Base-by-base conservation (phyloP, 139 green algal genomes). In the Ettlia oleoabundans region DNA sequence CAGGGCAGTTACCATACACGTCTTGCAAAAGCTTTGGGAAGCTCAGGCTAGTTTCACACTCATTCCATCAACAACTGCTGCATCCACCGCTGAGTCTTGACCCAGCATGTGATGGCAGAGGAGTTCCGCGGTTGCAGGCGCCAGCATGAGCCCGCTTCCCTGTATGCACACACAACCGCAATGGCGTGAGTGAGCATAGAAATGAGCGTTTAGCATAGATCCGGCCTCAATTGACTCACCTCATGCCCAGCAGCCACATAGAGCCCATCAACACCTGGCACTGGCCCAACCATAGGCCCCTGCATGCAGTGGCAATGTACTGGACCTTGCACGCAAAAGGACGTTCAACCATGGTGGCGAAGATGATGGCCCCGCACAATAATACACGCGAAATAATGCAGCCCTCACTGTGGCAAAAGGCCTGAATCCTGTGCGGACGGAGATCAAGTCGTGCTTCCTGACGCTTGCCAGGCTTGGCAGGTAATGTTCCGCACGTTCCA, bases 211-310 rank as follows among this genome's bases (percentile, higher is more conserved):
- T n/a, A n/a, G n/a, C n/a, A n/a, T n/a, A n/a, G n/a, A n/a, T n/a
- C n/a, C n/a, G n/a, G n/a, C n/a, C n/a, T n/a, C n/a, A n/a, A n/a
- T n/a, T n/a, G n/a, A n/a, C n/a, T n/a, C n/a, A n/a, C n/a, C 70
- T 96, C 93, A 73, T 96, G 93, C 2, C 93, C 93, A 10, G 92
- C 91, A 30, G 93, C 92, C 1, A 96, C 63, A 30, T 86, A 89
- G 37, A 96, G 66, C 79, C 87, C 87, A 41, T 80, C 83, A 30
- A 84, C 55, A 6, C 85, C 89, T 0, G 76, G 70, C 8, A 96
- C 77, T 0, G 86, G 82, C 1, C 92, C 92, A 30, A 96, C 82
- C 19, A 91, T 71, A 0, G 93, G 93, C n/a, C n/a, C n/a, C n/a
- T n/a, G n/a, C n/a, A n/a, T n/a, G n/a, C n/a, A n/a, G n/a, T n/a